Evolutionary conservation across 306 rosid genomes (phyloP).

Genomic region (Cucumis cinereus): DNA sequence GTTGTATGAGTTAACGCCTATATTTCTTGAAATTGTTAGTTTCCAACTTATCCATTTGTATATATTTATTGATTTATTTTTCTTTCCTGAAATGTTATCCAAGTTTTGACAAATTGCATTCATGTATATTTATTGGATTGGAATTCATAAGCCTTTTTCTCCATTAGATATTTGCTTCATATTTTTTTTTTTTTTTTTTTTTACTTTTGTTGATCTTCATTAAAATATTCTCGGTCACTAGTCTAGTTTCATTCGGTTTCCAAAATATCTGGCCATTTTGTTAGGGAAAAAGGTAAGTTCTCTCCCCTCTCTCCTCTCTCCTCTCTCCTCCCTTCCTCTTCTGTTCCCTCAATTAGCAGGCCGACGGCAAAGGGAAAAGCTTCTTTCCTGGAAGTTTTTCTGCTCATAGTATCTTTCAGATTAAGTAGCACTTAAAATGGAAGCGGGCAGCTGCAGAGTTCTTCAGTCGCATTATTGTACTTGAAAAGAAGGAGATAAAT

Average conservation of each 20-base stretch:
- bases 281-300: too few relatives aligned
- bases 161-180: neutral
- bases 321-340: too few relatives aligned
- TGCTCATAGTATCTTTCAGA: too few relatives aligned
- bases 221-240: neutral
- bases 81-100: neutral
- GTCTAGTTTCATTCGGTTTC: neutral
- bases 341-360: too few relatives aligned
- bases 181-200: neutral
- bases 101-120: neutral
- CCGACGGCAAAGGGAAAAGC: too few relatives aligned
- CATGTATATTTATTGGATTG: neutral
- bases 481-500: too few relatives aligned
- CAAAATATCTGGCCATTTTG: neutral
- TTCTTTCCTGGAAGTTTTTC: too few relatives aligned
- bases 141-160: neutral
- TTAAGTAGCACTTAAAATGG: too few relatives aligned
- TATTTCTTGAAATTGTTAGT: neutral
- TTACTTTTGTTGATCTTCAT: neutral
- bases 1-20: slow-evolving; percentile 14
- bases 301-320: too few relatives aligned
- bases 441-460: too few relatives aligned
- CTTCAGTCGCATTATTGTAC: too few relatives aligned
- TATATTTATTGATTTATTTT: neutral
- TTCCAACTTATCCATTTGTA: neutral